A percentile compares a stretch with the other conserved stretches of the same genome.
Evolutionary conservation across 1,139 yeast genomes (phyloP).

Genomic region (Geotrichum bryndzae): DNA sequence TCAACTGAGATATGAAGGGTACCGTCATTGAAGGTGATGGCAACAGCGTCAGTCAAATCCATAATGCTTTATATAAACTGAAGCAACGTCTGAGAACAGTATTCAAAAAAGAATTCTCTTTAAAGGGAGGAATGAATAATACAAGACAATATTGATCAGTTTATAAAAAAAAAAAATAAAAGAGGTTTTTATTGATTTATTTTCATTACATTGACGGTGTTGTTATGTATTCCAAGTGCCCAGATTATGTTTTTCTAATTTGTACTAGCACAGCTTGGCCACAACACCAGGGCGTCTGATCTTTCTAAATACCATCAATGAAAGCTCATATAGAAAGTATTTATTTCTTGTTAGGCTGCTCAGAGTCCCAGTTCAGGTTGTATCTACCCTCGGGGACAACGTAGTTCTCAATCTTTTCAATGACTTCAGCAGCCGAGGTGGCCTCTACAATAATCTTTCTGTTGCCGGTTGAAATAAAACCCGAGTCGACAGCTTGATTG

Average conservation of each 20-base stretch:
- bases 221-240: too few relatives aligned
- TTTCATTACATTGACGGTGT: too few relatives aligned
- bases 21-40: constrained; percentile 23
- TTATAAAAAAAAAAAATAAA: not conserved
- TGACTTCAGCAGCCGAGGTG: constrained; percentile 44
- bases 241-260: too few relatives aligned
- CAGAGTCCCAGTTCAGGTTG: constrained; percentile 62
- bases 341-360: constrained; percentile 21
- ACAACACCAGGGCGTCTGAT: too few relatives aligned
- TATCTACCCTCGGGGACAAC: constrained; percentile 69
- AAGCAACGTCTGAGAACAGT: not conserved
- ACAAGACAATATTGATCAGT: not conserved
- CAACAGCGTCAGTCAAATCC: not conserved
- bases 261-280: too few relatives aligned
- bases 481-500: constrained; percentile 41
- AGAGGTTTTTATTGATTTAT: not conserved
- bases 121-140: not conserved
- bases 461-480: constrained; percentile 64
- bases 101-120: not conserved
- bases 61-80: not conserved
- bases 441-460: constrained; percentile 68
- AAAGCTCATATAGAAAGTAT: too few relatives aligned
- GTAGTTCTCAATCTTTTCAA: constrained; percentile 55
- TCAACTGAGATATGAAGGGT: constrained; percentile 26
- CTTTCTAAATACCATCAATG: too few relatives aligned